Conservation (phyloP, 2,329 filamentous ascomycete species). For the Alternaria sp. region DNA sequence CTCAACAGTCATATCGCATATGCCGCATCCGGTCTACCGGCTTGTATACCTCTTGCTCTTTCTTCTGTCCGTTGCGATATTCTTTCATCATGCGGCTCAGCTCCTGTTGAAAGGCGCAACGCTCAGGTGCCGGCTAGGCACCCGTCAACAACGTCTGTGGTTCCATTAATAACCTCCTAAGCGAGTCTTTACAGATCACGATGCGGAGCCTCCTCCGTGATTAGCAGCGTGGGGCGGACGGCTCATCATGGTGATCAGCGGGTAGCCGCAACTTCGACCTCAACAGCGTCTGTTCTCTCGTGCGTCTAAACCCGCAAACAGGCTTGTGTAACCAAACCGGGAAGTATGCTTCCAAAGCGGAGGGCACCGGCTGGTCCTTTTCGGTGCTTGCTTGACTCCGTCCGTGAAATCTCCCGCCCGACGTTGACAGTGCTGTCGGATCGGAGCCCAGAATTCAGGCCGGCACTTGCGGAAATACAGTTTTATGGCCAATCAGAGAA, state of each 20-base stretch:
- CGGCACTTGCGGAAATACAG: background rate
- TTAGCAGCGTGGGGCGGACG: constrained; percentile 13
- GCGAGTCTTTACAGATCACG: constrained; percentile 12
- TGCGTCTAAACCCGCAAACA: background rate
- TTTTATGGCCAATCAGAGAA: background rate
- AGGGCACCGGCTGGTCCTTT: background rate
- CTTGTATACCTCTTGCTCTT: background rate
- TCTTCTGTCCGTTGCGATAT: background rate
- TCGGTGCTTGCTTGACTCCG: background rate
- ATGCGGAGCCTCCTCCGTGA: constrained; percentile 12
- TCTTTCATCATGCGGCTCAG: background rate
- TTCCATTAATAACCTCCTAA: constrained; percentile 13
- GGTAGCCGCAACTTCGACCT: constrained; percentile 6
- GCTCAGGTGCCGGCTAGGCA: background rate
- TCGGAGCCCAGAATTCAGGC: background rate
- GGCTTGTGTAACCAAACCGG: background rate
- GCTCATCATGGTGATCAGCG: constrained; percentile 16
- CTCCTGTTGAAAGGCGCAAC: constrained; percentile 4
- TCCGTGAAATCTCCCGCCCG: background rate
- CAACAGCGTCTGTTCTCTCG: constrained; percentile 6
- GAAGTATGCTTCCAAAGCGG: background rate
- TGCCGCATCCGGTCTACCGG: constrained; percentile 1
- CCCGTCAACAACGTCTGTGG: constrained; percentile 11
- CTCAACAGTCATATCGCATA: background rate
- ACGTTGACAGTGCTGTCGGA: background rate